A percentile compares a stretch with the other conserved stretches of the same genome.
Conservation (phyloP, 2,329 filamentous ascomycete genomes). For the Fusarium fujikuroi region DNA sequence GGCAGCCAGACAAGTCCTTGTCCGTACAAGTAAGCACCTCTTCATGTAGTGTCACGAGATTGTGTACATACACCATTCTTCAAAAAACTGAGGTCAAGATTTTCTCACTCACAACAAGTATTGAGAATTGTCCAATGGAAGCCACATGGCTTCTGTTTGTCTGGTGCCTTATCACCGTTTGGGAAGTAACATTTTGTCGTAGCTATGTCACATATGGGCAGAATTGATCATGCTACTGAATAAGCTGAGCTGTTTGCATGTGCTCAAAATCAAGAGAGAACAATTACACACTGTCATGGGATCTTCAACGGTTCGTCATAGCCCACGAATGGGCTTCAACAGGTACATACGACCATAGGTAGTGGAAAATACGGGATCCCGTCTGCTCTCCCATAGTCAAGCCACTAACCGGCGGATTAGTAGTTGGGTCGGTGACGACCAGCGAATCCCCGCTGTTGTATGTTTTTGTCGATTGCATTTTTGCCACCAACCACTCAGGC, state of each 20-base stretch:
- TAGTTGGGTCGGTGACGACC: neutral
- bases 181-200: neutral
- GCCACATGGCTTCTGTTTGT: neutral
- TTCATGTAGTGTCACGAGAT: neutral
- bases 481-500: neutral
- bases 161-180: neutral
- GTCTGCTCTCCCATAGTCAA: neutral
- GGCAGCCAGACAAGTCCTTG: neutral
- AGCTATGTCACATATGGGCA: neutral
- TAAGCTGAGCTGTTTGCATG: neutral
- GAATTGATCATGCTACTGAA: neutral
- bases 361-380: neutral
- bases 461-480: neutral
- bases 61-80: neutral
- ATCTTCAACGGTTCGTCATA: accelerated
- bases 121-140: neutral
- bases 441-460: neutral
- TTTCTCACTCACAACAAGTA: neutral
- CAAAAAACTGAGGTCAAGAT: neutral
- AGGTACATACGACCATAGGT: neutral
- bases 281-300: accelerated
- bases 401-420: neutral
- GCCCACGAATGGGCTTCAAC: accelerated
- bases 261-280: too few relatives aligned
- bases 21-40: neutral